A percentile compares a stretch with the other conserved stretches of the same genome.
These are phyloP conservation scores for Pseudogymnoascus sp. DNA, from an alignment of 2,329 filamentous ascomycete genomes.

Conservation along the genomic window DNA sequence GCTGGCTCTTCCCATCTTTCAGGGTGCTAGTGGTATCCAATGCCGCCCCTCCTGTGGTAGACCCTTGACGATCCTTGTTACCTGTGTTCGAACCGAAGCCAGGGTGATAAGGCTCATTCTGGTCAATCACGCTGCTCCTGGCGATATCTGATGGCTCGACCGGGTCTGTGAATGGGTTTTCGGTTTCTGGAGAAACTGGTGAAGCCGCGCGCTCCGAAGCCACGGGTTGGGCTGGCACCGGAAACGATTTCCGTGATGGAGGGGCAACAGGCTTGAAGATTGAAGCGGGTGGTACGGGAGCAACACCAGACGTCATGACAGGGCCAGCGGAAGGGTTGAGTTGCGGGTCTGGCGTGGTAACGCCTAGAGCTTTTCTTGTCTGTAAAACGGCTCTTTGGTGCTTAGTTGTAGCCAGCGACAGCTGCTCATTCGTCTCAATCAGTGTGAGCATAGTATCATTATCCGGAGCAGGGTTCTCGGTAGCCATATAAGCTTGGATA, in stretches of 20 bases:
- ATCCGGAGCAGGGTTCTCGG: constrained; percentile 71
- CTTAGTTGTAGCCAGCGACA: constrained; percentile 72
- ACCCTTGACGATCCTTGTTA: constrained; percentile 22
- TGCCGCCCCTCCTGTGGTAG: constrained; percentile 16
- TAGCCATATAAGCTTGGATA: constrained; percentile 78
- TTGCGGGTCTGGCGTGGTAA: constrained; percentile 23
- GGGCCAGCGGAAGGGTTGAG: constrained; percentile 1
- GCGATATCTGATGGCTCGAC: constrained; percentile 4
- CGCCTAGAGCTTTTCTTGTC: constrained; percentile 47
- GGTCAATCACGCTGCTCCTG: constrained; percentile 6
- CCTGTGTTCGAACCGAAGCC: constrained; percentile 24
- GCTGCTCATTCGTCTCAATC: constrained; percentile 89
- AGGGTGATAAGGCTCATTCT: constrained; percentile 27
- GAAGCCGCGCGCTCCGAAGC: constrained; percentile 10
- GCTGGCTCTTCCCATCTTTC: neutral
- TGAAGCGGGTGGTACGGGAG: constrained; percentile 12
- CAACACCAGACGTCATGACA: constrained; percentile 1
- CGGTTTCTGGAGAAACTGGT: constrained; percentile 17
- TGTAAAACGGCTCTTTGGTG: constrained; percentile 73
- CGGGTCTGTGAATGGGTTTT: constrained; percentile 26
- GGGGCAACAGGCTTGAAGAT: constrained; percentile 12
- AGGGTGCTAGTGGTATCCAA: constrained; percentile 22
- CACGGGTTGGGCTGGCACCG: constrained; percentile 7
- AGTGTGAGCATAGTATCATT: constrained; percentile 89
- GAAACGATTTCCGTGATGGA: neutral